Evolutionary conservation across 768 basidiomycete genomes (phyloP).

Genomic region (Kwoniella pini): DNA sequence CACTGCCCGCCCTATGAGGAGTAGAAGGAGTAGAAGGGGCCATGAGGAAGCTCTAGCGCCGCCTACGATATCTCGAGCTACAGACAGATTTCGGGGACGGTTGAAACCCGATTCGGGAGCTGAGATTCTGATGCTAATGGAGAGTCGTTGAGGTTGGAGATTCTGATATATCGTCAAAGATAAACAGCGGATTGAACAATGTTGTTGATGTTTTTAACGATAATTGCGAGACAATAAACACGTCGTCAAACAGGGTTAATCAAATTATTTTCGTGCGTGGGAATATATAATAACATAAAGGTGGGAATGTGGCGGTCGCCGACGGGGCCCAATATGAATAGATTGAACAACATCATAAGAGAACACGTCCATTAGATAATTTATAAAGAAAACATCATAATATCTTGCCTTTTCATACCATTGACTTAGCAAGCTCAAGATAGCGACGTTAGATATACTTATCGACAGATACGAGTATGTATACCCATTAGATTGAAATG

Average conservation of each 20-base stretch:
- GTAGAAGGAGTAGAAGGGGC: constrained; percentile 48
- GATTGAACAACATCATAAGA: not conserved
- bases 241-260: constrained; percentile 5
- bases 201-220: not conserved
- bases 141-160: not conserved
- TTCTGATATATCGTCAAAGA: not conserved
- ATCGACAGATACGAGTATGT: no score
- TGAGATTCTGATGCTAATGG: not conserved
- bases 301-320: not conserved
- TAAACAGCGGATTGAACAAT: not conserved
- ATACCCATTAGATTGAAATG: constrained; percentile 18
- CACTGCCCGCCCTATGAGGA: constrained; percentile 25
- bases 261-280: not conserved
- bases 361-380: constrained; percentile 6
- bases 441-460: no score
- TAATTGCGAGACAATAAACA: constrained; percentile 6
- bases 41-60: constrained; percentile 29
- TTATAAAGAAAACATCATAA: no score
- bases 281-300: not conserved
- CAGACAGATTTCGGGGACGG: not conserved
- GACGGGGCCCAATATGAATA: no score
- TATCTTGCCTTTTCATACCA: no score
- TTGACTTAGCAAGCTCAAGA: no score
- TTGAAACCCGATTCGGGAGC: not conserved
- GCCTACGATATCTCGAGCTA: constrained; percentile 2